Percentiles rank a stretch among this genome's conserved stretches.
These are phyloP conservation scores for Fragilaria crotonensis DNA, from an alignment of 108 stramenopile species.

Conservation along the genomic window DNA sequence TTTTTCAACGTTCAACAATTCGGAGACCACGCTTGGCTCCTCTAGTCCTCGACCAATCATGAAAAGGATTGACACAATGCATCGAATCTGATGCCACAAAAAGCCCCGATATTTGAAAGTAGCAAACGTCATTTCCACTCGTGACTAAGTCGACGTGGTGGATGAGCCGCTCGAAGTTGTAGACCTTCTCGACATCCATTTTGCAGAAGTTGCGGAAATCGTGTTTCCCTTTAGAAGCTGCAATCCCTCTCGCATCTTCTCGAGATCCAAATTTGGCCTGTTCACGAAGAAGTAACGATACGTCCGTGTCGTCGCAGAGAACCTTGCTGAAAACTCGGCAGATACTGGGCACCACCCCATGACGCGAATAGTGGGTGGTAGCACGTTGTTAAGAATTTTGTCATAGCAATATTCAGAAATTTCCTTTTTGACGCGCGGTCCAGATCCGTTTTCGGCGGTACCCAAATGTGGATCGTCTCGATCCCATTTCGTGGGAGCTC, in stretches of 20 bases:
- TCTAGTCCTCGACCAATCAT: constrained; percentile 87
- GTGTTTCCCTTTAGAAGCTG: constrained; percentile 73
- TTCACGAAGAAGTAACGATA: constrained; percentile 94
- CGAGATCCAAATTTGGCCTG: constrained; percentile 51
- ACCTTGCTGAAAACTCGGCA: constrained; percentile 89
- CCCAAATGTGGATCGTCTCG: constrained; percentile 40
- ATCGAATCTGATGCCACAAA: constrained; percentile 98
- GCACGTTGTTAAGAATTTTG: constrained; percentile 86
- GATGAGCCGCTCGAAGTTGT: constrained; percentile 82
- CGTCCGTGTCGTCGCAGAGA: constrained; percentile 71
- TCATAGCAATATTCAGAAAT: constrained; percentile 85
- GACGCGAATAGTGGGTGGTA: constrained; percentile 88
- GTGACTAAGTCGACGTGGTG: constrained; percentile 43
- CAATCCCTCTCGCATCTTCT: constrained; percentile 65
- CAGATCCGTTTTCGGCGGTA: constrained; percentile 22
- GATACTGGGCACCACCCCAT: constrained; percentile 93
- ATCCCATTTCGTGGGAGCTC: constrained; percentile 60
- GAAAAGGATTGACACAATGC: constrained; percentile 89
- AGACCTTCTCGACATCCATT: constrained; percentile 91
- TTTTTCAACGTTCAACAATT: constrained; percentile 76
- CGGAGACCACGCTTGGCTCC: constrained; percentile 58
- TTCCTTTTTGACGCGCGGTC: constrained; percentile 23
- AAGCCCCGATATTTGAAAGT: constrained; percentile 90
- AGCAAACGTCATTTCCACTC: constrained; percentile 38
- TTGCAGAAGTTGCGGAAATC: constrained; percentile 99